Percentiles rank a stretch among this genome's conserved stretches.
Evolutionary conservation across 495 filamentous ascomycete genomes (phyloP).

Genomic region (Elasticomyces elasticus): DNA sequence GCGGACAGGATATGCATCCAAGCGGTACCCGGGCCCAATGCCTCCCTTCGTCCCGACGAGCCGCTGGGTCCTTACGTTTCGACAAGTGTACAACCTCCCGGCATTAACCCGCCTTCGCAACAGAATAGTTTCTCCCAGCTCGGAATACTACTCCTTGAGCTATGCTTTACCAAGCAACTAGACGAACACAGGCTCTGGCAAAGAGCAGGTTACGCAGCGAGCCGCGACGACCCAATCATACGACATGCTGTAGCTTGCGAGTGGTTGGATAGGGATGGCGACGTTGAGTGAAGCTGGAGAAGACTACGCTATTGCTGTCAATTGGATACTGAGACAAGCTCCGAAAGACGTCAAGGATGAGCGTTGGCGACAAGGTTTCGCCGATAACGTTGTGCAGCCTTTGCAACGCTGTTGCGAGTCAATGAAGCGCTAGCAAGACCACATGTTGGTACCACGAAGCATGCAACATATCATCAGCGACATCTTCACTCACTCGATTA

Average conservation of each 20-base stretch:
- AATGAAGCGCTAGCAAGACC: too few species aligned
- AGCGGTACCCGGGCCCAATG: too few species aligned
- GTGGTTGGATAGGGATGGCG: not conserved
- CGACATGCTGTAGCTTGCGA: not conserved
- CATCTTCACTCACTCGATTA: too few species aligned
- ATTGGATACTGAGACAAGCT: not conserved
- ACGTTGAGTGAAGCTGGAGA: constrained; percentile 3
- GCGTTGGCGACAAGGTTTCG: constrained; percentile 1
- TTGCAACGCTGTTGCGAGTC: not conserved
- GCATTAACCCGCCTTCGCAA: not conserved
- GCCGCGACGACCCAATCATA: not conserved
- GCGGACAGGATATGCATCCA: not conserved
- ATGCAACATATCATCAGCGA: too few species aligned
- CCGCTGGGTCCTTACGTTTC: not conserved
- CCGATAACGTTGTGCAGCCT: not conserved
- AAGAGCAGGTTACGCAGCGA: not conserved
- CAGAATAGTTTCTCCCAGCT: constrained; percentile 2
- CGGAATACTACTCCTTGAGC: constrained; percentile 8
- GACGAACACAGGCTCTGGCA: not conserved
- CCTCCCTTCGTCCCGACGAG: not conserved
- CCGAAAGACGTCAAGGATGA: not conserved
- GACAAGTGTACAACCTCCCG: not conserved
- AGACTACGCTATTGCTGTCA: constrained; percentile 2
- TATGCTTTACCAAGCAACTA: constrained; percentile 3
- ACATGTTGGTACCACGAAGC: too few species aligned